phyloP scores from a whole-genome alignment of 2,329 filamentous ascomycete species.

The Graphilbum fragrans region DNA sequence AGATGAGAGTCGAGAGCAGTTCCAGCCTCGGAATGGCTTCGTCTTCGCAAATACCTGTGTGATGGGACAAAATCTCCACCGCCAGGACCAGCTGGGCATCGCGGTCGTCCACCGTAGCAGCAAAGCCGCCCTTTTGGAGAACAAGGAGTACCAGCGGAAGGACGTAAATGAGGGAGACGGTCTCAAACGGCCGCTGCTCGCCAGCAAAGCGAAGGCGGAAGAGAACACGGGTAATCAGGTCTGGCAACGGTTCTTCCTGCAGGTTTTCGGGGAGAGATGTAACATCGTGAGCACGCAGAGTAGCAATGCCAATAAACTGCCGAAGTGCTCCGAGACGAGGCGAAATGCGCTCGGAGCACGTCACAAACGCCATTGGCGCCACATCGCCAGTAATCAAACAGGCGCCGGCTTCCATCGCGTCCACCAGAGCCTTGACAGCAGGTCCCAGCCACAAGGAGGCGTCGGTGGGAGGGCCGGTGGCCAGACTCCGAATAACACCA shows the following conservation, averaged over 20 bases:
- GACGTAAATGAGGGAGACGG: conserved; percentile 76
- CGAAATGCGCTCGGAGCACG: conserved; percentile 65
- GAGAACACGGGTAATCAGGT: conserved; percentile 74
- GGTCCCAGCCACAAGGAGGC: conserved; percentile 78
- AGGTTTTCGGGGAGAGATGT: conserved; percentile 60
- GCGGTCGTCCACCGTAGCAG: conserved; percentile 59
- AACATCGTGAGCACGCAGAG: conserved; percentile 65
- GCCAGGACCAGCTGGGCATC: conserved; percentile 86
- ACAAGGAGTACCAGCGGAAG: conserved; percentile 72
- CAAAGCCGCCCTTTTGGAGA: conserved; percentile 68
- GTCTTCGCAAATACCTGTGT: conserved; percentile 70
- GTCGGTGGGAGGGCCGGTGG: conserved; percentile 79
- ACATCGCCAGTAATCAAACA: conserved; percentile 70
- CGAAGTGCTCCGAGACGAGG: conserved; percentile 63
- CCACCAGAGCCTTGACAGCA: conserved; percentile 61
- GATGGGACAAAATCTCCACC: conserved; percentile 78
- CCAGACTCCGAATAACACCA: conserved; percentile 72
- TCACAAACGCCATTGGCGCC: conserved; percentile 66
- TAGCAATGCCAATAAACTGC: conserved; percentile 78
- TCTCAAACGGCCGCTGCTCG: conserved; percentile 89
- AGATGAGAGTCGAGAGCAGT: conserved; percentile 59
- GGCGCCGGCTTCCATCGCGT: conserved; percentile 67
- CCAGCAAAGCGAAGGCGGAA: conserved; percentile 84
- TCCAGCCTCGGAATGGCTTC: conserved; percentile 63
- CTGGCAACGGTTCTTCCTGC: conserved; percentile 68